Evolutionary conservation across 768 basidiomycete genomes (phyloP).

Genomic region (Stropharia rugosoannulata): DNA sequence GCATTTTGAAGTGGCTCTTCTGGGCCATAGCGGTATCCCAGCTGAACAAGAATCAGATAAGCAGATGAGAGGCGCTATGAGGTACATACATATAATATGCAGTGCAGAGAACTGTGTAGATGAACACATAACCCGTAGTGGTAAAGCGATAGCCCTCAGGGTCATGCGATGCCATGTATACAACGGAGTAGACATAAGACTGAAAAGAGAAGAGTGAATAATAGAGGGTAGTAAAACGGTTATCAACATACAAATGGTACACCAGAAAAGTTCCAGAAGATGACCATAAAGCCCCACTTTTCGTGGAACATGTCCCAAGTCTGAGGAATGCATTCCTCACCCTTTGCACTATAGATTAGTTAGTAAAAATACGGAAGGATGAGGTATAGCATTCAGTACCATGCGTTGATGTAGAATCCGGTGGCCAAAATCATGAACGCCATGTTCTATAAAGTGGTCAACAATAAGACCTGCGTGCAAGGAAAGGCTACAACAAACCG

Average conservation of each 20-base stretch:
- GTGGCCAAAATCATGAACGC: slow-evolving; percentile 95
- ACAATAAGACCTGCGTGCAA: neutral
- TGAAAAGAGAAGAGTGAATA: slow-evolving; percentile 22
- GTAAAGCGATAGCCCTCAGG: slow-evolving; percentile 87
- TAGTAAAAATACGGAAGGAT: slow-evolving; percentile 1
- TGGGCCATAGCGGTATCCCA: slow-evolving; percentile 97
- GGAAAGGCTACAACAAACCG: slow-evolving; percentile 49
- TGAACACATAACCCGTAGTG: slow-evolving; percentile 64
- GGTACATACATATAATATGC: slow-evolving; percentile 83
- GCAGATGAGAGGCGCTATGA: neutral
- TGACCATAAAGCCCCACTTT: slow-evolving; percentile 98
- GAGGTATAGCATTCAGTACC: slow-evolving; percentile 39
- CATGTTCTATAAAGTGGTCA: slow-evolving; percentile 68
- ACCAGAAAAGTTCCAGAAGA: slow-evolving; percentile 97
- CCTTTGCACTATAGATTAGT: slow-evolving; percentile 63
- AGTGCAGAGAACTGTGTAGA: slow-evolving; percentile 75
- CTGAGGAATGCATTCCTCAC: slow-evolving; percentile 93
- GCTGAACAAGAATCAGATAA: slow-evolving; percentile 34
- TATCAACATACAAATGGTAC: slow-evolving; percentile 75
- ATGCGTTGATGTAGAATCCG: slow-evolving; percentile 95
- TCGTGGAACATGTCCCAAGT: slow-evolving; percentile 99
- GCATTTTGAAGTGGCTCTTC: slow-evolving; percentile 98
- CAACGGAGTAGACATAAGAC: slow-evolving; percentile 97
- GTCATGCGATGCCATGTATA: slow-evolving; percentile 97
- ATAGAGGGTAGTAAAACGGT: neutral